phyloP scores from a whole-genome alignment of 352 stramenopile species.

The Globisporangium perplexum region DNA sequence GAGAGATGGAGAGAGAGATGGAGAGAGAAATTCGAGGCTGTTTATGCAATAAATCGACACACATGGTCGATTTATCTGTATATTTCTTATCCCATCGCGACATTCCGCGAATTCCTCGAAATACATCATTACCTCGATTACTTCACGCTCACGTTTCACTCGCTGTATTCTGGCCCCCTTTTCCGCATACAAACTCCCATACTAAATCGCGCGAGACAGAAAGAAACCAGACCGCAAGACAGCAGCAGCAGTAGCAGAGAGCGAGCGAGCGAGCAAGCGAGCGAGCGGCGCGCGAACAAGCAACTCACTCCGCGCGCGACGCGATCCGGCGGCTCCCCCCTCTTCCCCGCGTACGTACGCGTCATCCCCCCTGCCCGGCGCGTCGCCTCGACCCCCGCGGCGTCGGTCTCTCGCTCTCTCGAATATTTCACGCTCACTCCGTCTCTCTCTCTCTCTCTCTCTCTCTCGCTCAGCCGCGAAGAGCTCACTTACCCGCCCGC shows the following conservation, averaged over 20 bases:
- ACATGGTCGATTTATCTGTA: no score
- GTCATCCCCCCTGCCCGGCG: no score
- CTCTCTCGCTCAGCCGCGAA: conserved; percentile 1
- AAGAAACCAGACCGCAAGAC: not conserved
- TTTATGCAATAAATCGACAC: no score
- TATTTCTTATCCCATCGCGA: no score
- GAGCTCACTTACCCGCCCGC: not conserved
- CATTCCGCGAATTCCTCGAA: no score
- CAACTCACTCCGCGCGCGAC: not conserved
- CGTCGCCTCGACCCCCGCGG: no score
- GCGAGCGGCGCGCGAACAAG: not conserved
- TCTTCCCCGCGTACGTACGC: not conserved
- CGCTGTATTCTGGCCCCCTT: no score
- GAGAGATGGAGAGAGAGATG: no score
- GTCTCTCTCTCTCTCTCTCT: not conserved
- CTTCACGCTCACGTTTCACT: no score
- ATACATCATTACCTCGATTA: no score
- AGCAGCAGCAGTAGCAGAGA: not conserved
- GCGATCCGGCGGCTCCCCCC: no score
- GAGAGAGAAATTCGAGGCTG: no score
- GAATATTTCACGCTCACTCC: not conserved
- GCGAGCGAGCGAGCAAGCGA: not conserved
- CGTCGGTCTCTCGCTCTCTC: not conserved
- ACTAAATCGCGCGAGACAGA: not conserved
- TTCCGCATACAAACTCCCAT: not conserved